These are phyloP conservation scores for Neoscytalidium dimidiatum DNA, from an alignment of 2,329 filamentous ascomycete species.

Conservation along the genomic window DNA sequence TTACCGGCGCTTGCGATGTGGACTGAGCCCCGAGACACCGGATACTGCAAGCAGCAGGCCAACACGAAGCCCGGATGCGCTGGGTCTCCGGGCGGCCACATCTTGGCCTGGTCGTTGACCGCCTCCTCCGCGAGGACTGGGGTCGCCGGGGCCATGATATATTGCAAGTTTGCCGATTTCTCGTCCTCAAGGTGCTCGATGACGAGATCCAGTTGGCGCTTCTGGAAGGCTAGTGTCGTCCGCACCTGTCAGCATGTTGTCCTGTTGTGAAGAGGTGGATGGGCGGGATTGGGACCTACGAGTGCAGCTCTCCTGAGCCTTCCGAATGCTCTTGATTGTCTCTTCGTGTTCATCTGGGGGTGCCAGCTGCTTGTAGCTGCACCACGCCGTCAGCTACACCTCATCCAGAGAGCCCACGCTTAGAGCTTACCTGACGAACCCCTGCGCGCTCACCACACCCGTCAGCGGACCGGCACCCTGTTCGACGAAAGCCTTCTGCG, in stretches of 20 bases:
- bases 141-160: neutral
- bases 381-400: neutral
- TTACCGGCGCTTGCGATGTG: slow-evolving; percentile 4
- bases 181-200: slow-evolving; percentile 16
- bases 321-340: neutral
- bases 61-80: neutral
- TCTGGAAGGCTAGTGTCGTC: slow-evolving; percentile 1
- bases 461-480: neutral
- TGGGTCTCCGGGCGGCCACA: neutral
- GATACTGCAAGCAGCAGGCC: slow-evolving; percentile 4
- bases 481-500: neutral
- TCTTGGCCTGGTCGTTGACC: neutral
- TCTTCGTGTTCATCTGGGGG: neutral
- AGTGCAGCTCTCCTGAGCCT: neutral
- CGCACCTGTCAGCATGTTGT: neutral
- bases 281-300: neutral
- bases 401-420: neutral
- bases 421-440: slow-evolving; percentile 2
- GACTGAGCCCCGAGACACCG: neutral
- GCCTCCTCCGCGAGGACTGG: neutral
- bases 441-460: slow-evolving; percentile 10
- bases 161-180: slow-evolving; percentile 7
- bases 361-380: slow-evolving; percentile 10
- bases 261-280: neutral
- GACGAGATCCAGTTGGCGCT: slow-evolving; percentile 17